Conservation (phyloP, 768 basidiomycete genomes). For the Boletus pseudopeckii region DNA sequence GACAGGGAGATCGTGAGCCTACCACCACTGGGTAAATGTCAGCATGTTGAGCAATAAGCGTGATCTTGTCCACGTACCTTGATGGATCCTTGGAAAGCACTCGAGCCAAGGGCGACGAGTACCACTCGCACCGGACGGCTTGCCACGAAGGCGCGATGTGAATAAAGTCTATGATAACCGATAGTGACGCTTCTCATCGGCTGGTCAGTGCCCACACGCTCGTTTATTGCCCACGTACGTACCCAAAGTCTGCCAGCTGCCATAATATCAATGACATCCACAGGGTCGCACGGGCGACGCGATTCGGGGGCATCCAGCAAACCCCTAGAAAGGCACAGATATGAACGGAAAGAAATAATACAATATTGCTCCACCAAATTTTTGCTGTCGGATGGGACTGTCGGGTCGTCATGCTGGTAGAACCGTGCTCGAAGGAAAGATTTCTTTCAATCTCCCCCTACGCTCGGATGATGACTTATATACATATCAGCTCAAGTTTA, state of each 20-base stretch:
- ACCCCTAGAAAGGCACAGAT: constrained; percentile 6
- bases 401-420: background rate
- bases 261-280: constrained; percentile 6
- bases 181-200: constrained; percentile 6
- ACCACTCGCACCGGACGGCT: background rate
- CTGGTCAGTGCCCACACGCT: background rate
- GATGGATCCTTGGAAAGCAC: constrained; percentile 9
- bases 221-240: background rate
- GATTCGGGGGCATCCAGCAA: constrained; percentile 1
- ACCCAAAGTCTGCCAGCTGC: constrained; percentile 10
- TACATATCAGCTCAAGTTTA: background rate
- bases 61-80: background rate
- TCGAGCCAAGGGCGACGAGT: constrained; percentile 6
- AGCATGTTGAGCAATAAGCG: background rate
- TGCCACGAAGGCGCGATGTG: constrained; percentile 5
- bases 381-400: background rate
- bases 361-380: constrained; percentile 6
- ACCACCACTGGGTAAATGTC: constrained; percentile 7
- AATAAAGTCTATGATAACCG: constrained; percentile 11
- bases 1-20: background rate
- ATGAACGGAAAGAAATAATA: constrained; percentile 3
- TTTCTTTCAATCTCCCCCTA: background rate
- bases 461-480: background rate
- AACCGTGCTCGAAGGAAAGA: background rate
- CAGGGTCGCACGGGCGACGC: constrained; percentile 1